phyloP scores from a whole-genome alignment of 495 filamentous ascomycete species.

The Daldinia caldariorum region DNA sequence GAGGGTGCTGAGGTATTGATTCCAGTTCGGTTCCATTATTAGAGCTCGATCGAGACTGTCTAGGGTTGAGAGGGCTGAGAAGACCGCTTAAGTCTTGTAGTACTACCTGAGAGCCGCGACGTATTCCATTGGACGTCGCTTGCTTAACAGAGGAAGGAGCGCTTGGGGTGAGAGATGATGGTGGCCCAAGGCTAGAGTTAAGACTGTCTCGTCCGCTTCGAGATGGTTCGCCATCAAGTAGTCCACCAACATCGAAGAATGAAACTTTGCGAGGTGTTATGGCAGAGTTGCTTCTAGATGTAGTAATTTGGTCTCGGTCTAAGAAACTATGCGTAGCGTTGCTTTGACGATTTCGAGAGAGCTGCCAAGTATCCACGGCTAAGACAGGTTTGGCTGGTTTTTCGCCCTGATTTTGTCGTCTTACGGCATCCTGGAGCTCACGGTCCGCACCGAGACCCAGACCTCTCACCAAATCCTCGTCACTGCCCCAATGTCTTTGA shows the following conservation, averaged over 20 bases:
- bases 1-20: conserved; percentile 51
- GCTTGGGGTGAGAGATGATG: conserved; percentile 39
- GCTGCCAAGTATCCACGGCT: conserved; percentile 54
- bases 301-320: conserved; percentile 32
- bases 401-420: conserved; percentile 12
- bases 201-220: conserved; percentile 49
- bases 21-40: conserved; percentile 48
- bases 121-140: conserved; percentile 49
- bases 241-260: conserved; percentile 77
- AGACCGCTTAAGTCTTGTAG: conserved; percentile 69
- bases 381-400: conserved; percentile 46
- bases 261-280: conserved; percentile 63
- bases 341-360: conserved; percentile 45
- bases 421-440: conserved; percentile 58
- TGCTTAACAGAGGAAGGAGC: conserved; percentile 48
- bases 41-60: conserved; percentile 38
- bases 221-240: conserved; percentile 59
- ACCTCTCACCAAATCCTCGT: conserved; percentile 79
- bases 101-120: conserved; percentile 61
- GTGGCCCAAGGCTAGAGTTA: conserved; percentile 47
- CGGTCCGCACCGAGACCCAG: conserved; percentile 73
- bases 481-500: conserved; percentile 79
- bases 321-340: conserved; percentile 43
- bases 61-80: conserved; percentile 48
- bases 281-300: conserved; percentile 49